Base-by-base conservation (phyloP, 371 early-diverging fungal genomes). In the Conidiobolus incongruus region DNA sequence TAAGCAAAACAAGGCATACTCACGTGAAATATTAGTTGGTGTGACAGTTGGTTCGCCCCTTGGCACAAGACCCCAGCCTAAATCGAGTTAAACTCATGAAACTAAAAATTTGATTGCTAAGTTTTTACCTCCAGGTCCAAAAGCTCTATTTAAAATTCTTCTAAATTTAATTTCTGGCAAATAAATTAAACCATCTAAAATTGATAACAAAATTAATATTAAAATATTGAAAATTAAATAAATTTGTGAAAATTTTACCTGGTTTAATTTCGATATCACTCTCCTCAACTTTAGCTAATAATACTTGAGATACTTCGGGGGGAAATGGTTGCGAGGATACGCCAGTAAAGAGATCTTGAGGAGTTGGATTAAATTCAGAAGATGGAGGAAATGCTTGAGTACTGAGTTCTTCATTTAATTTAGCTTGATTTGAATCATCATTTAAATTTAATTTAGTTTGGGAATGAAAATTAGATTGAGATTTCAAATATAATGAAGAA, bases 161-260 rank as follows among this genome's bases (percentile, higher is more conserved):
- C 96, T 75, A 61, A 90, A 93, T 52, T 90, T 91, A 53, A 93
- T 96, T 60, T 94, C 94, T 22, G 94, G 93, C 4, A 94, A 61
- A 52, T 93, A 93, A 20, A 90, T 46, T 36, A 88, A 47, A 7
- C 97, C 97, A 54, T 96, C 92, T 77, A 53, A 10, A 12, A 23
- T 12, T 38, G 3, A 4, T 8, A n/a, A n/a, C n/a, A n/a, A n/a
- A n/a, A n/a, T n/a, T n/a, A n/a, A n/a, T n/a, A n/a, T n/a, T n/a
- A n/a, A n/a, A n/a, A n/a, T n/a, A n/a, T n/a, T n/a, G n/a, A n/a
- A n/a, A n/a, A n/a, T n/a, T n/a, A n/a, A n/a, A 26, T n/a, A 22
- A n/a, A 32, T 20, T 23, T 26, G n/a, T n/a, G n/a, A n/a, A 13
- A 10, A 24, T 44, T 7, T 26, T 62, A 77, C 86, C 83, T 38